A percentile compares a stretch with the other conserved stretches of the same genome.
phyloP scores from a whole-genome alignment of 495 filamentous ascomycete genomes.

The Amniculicola lignicola region DNA sequence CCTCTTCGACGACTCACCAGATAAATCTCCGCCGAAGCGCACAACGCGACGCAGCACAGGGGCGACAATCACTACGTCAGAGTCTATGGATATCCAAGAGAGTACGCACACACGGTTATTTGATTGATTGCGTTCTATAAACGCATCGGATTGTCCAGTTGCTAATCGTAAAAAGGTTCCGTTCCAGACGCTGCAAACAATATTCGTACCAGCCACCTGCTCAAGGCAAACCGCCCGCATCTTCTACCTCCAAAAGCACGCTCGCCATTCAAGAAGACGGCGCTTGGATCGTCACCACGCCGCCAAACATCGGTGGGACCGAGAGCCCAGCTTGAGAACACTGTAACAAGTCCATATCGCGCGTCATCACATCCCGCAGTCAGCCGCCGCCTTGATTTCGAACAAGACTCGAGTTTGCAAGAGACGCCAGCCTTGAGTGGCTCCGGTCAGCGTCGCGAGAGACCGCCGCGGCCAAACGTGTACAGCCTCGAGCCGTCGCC shows the following conservation, averaged over 20 bases:
- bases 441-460: conserved; percentile 4
- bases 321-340: conserved; percentile 10
- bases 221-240: conserved; percentile 38
- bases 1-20: conserved; percentile 89
- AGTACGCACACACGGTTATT: conserved; percentile 38
- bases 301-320: conserved; percentile 47
- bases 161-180: conserved; percentile 40
- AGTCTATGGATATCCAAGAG: conserved; percentile 47
- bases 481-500: conserved; percentile 29
- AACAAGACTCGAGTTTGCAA: conserved; percentile 26
- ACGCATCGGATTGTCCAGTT: too few species aligned
- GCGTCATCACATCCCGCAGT: conserved; percentile 36
- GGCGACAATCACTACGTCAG: conserved; percentile 40
- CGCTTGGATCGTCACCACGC: conserved; percentile 55
- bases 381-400: conserved; percentile 46
- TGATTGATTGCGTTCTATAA: too few species aligned
- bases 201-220: conserved; percentile 22
- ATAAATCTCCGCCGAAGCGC: conserved; percentile 52
- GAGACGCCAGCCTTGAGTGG: conserved; percentile 22
- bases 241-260: conserved; percentile 49
- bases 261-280: conserved; percentile 58
- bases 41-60: conserved; percentile 40
- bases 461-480: conserved; percentile 2
- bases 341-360: conserved; percentile 13
- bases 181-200: conserved; percentile 45